A percentile compares a stretch with the other conserved stretches of the same genome.
phyloP scores from a whole-genome alignment of 176 grass and related monocot genomes.

The Ananas comosus region DNA sequence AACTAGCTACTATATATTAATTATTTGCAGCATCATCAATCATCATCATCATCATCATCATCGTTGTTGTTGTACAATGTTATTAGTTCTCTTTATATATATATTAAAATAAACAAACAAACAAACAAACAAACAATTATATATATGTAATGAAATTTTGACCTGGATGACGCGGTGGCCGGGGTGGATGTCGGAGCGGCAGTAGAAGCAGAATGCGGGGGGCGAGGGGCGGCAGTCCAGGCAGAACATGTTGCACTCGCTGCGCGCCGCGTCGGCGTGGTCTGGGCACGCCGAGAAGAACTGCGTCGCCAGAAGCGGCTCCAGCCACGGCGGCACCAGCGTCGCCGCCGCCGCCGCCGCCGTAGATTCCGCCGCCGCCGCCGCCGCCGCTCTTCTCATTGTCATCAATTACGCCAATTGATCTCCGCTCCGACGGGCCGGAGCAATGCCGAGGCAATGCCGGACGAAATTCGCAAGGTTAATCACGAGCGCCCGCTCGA shows the following conservation, averaged over 20 bases:
- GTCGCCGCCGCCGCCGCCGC: constrained; percentile 3
- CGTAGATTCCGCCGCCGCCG: constrained; percentile 14
- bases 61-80: no score
- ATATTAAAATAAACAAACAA: no score
- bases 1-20: no score
- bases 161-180: constrained; percentile 73
- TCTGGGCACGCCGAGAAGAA: constrained; percentile 57
- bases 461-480: no score
- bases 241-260: constrained; percentile 88
- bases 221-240: constrained; percentile 47
- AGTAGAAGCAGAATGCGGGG: constrained; percentile 72
- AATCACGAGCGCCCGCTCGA: no score
- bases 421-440: no score
- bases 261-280: constrained; percentile 48
- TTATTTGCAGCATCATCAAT: no score
- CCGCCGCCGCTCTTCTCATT: constrained; percentile 50
- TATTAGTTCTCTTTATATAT: no score
- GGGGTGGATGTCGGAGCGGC: constrained; percentile 51
- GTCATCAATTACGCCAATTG: constrained; percentile 18
- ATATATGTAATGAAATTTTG: not conserved
- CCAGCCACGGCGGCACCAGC: constrained; percentile 50
- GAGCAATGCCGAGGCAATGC: no score
- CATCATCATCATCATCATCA: no score
- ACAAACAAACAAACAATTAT: not conserved
- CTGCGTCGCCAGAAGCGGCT: constrained; percentile 44